Percentiles rank a stretch among this genome's conserved stretches.
Evolutionary conservation across 2,329 filamentous ascomycete species (phyloP).

Genomic region (Botryotinia convoluta): DNA sequence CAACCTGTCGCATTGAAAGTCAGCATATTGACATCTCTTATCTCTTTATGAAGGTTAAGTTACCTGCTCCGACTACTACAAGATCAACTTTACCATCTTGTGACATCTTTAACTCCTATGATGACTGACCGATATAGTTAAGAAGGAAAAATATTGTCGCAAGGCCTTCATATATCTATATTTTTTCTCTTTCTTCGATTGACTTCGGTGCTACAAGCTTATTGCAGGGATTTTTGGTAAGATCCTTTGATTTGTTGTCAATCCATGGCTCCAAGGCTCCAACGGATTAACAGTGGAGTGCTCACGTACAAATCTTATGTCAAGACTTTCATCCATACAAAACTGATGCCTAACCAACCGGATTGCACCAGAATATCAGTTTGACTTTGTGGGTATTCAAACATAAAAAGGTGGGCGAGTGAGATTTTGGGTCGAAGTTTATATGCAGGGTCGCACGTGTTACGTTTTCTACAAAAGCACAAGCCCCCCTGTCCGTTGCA

Average conservation of each 20-base stretch:
- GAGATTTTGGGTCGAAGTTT: not conserved
- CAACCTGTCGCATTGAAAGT: slow-evolving; percentile 7
- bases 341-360: not conserved
- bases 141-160: not conserved
- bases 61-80: slow-evolving; percentile 17
- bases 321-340: not conserved
- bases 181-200: not conserved
- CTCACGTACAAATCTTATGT: not conserved
- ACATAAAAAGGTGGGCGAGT: not conserved
- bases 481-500: not conserved
- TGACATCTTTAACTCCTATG: not conserved
- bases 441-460: not conserved
- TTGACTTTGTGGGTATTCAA: not conserved
- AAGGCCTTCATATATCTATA: not conserved
- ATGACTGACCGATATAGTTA: not conserved
- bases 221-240: not conserved
- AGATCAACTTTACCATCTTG: not conserved
- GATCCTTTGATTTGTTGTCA: not conserved
- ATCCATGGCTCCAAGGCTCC: not conserved
- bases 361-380: not conserved
- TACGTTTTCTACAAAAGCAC: not conserved
- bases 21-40: not conserved
- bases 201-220: not conserved
- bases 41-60: not conserved
- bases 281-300: not conserved